Evolutionary conservation across 1,284 basidiomycete species (phyloP), one percentile per base, ranked within the genome.

Genomic region (Phenoliferia sp.): DNA sequence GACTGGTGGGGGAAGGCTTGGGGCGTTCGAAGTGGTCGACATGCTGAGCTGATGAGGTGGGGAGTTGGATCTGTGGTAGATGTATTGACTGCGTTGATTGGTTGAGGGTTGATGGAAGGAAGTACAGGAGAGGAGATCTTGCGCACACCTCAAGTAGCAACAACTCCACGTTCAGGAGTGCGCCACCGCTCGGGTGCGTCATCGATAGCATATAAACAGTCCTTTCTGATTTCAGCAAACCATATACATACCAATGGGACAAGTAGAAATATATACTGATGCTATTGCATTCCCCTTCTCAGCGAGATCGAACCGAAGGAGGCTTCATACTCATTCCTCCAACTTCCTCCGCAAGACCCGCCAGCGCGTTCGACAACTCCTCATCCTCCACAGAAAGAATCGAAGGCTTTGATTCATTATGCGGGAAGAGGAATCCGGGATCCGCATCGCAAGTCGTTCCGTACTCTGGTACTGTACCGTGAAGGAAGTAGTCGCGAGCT

Each of bases 401-500:
- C 19, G 33, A 19, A 31, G 54, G 12, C 19, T 4, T 0, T 6
- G 28, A 12, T 2, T 32, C 55, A 3, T 57, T 17, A 17, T 66
- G 65, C 33, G 68, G 69, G 62, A 73, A 73, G 17, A 70, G 33
- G 63, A 68, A 73, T 1, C 57, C 62, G 0, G 39, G 28, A 31
- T 73, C 69, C n/a, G 58, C 50, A 3, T 66, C 63, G 64, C 75
- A 76, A 32, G 35, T 56, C 15, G 73, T 71, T 33, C 67, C 66
- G 26, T 63, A 58, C 29, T 57, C 56, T 26, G 75, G 75, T 0
- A 76, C 65, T n/a, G 28, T 35, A 19, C 74, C 74, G 32, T 73
- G 61, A 33, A 74, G 31, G 60, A 76, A 72, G 62, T 76, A 75
- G 29, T 62, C 36, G 6, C 69, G 68, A 4, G 70, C 61, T 4